Conservation (phyloP, 2,329 filamentous ascomycete genomes). For the Aspergillus cejpii region DNA sequence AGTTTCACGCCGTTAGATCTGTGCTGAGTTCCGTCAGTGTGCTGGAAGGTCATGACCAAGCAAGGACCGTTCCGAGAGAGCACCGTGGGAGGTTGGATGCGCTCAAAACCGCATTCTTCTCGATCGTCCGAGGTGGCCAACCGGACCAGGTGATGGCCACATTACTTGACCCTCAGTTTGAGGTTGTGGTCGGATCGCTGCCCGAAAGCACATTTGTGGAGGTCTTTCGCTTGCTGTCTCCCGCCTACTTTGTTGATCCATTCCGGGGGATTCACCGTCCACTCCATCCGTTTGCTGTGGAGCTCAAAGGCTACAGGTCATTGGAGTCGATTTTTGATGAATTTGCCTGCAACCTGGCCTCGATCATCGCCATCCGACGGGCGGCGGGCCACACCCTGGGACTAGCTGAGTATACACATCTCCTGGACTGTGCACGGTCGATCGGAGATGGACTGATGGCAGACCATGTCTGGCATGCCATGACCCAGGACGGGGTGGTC, state of each 20-base stretch:
- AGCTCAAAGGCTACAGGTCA: constrained; percentile 39
- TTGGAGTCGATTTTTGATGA: constrained; percentile 35
- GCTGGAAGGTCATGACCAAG: constrained; percentile 1
- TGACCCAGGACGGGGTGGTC: constrained; percentile 33
- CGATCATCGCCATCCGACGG: constrained; percentile 36
- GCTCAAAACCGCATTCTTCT: constrained; percentile 18
- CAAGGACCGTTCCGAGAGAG: neutral
- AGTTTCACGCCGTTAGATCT: neutral
- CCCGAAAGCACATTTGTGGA: constrained; percentile 56
- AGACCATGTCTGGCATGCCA: constrained; percentile 42
- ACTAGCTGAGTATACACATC: constrained; percentile 46
- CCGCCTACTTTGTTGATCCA: constrained; percentile 45
- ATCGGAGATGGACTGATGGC: constrained; percentile 44
- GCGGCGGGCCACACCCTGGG: constrained; percentile 34
- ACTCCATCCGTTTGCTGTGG: constrained; percentile 45
- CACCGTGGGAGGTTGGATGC: neutral
- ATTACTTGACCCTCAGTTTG: constrained; percentile 29
- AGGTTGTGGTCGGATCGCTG: constrained; percentile 35
- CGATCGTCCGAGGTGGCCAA: constrained; percentile 31
- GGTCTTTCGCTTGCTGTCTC: constrained; percentile 57
- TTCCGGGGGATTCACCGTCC: constrained; percentile 44
- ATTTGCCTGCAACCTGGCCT: constrained; percentile 35
- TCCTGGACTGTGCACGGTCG: constrained; percentile 48
- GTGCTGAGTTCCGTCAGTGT: neutral
- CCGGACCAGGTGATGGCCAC: constrained; percentile 38